These are phyloP conservation scores for Mycogone perniciosa DNA, from an alignment of 2,329 filamentous ascomycete species.

Conservation along the genomic window DNA sequence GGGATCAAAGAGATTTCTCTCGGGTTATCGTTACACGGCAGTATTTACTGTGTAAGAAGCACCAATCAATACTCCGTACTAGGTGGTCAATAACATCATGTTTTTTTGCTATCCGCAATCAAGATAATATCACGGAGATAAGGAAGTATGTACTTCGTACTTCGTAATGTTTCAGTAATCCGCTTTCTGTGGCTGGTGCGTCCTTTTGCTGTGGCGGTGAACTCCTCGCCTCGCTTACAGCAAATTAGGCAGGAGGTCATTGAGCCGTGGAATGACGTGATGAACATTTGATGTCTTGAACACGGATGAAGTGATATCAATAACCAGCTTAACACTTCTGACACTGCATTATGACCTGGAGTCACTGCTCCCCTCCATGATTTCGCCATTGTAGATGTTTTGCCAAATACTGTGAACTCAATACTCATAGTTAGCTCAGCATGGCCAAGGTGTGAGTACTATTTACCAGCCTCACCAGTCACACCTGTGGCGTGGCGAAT, in stretches of 20 bases:
- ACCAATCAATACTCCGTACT: too few species aligned
- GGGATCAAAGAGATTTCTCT: too few species aligned
- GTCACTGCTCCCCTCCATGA: too few species aligned
- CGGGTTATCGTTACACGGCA: too few species aligned
- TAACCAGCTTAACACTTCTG: background rate
- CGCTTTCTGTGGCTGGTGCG: background rate
- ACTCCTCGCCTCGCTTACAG: background rate
- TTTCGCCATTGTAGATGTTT: background rate
- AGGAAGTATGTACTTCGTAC: too few species aligned
- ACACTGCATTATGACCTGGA: background rate
- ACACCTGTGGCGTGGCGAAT: constrained; percentile 10
- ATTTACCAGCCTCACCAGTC: constrained; percentile 2
- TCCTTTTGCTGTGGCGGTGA: background rate
- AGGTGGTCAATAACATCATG: too few species aligned
- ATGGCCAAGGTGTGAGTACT: constrained; percentile 14
- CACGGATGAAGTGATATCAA: too few species aligned
- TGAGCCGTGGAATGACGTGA: constrained; percentile 10
- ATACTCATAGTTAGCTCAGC: background rate
- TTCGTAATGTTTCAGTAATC: too few species aligned
- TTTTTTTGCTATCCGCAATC: too few species aligned
- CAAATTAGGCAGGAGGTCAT: constrained; percentile 10
- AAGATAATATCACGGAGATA: too few species aligned
- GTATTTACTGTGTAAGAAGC: too few species aligned
- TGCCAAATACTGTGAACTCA: too few species aligned
- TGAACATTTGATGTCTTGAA: constrained; percentile 1